These are phyloP conservation scores for Akebia trifoliata DNA, from an alignment of 164 flowering plant genomes.

Conservation along the genomic window DNA sequence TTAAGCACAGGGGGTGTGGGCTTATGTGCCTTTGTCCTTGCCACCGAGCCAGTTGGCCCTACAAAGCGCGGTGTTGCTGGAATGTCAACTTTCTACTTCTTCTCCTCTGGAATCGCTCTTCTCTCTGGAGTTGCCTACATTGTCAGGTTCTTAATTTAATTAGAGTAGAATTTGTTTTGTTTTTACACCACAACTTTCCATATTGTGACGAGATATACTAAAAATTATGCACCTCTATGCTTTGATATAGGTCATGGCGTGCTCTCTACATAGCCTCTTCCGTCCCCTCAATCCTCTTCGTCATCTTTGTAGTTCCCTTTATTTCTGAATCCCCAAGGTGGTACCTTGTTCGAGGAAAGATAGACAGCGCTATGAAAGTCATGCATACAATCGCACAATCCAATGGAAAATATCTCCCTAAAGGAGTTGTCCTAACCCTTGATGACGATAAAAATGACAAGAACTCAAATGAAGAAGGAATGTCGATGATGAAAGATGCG, in stretches of 20 bases:
- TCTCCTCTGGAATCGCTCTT: slow-evolving; percentile 69
- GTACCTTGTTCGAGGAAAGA: slow-evolving; percentile 68
- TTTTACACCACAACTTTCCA: too few species aligned
- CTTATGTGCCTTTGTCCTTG: slow-evolving; percentile 75
- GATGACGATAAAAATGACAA: slow-evolving; percentile 37
- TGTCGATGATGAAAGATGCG: slow-evolving; percentile 14
- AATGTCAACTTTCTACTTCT: slow-evolving; percentile 95
- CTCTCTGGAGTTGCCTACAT: slow-evolving; percentile 71
- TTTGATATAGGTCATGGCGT: too few species aligned
- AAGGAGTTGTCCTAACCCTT: slow-evolving; percentile 38
- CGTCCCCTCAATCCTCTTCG: slow-evolving; percentile 58
- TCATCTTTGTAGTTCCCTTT: slow-evolving; percentile 54
- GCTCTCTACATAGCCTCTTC: slow-evolving; percentile 70
- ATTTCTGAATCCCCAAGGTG: slow-evolving; percentile 85
- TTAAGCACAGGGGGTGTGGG: slow-evolving; percentile 92
- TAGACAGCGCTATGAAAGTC: slow-evolving; percentile 47
- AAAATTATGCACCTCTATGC: too few species aligned
- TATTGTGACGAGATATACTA: too few species aligned
- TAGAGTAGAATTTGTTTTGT: too few species aligned
- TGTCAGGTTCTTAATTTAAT: too few species aligned
- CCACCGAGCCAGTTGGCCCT: slow-evolving; percentile 86
- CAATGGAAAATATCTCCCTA: slow-evolving; percentile 54
- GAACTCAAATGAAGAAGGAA: neutral
- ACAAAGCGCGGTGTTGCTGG: slow-evolving; percentile 75
- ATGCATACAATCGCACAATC: slow-evolving; percentile 61